Conservation (phyloP, 495 filamentous ascomycete genomes). For the Neurospora sp. region DNA sequence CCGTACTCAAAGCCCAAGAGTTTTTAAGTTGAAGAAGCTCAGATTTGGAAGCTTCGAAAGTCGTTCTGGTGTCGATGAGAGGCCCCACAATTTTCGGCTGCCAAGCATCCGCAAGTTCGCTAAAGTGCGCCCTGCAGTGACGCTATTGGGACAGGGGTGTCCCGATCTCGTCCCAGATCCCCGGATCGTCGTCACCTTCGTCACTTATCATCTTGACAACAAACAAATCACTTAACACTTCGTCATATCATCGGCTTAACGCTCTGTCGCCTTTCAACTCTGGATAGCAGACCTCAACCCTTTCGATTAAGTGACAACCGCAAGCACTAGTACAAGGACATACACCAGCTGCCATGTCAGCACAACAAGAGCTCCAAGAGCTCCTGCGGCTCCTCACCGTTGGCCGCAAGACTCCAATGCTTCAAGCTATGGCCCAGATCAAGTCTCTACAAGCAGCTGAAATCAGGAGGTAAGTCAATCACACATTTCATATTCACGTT, state of each 20-base stretch:
- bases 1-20: background rate
- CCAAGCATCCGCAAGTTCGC: background rate
- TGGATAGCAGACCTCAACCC: background rate
- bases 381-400: slow-evolving; percentile 71
- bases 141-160: background rate
- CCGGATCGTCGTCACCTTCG: background rate
- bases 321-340: background rate
- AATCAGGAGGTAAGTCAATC: slow-evolving; percentile 45
- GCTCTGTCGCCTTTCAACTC: background rate
- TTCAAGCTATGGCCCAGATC: slow-evolving; percentile 57
- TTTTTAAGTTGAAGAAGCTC: slow-evolving; percentile 1
- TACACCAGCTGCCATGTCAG: slow-evolving; percentile 27
- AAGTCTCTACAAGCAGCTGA: slow-evolving; percentile 55
- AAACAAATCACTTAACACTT: background rate
- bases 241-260: background rate
- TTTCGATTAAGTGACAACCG: no score
- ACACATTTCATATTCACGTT: background rate
- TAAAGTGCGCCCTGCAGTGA: background rate
- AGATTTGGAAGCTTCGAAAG: background rate
- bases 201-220: background rate
- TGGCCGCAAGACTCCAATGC: slow-evolving; percentile 59
- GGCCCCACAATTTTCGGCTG: background rate
- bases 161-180: slow-evolving; percentile 1
- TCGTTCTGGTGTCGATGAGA: background rate
- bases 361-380: slow-evolving; percentile 53